A percentile compares a stretch with the other conserved stretches of the same genome.
Evolutionary conservation across 805 yeast species (phyloP).

Genomic region (Wickerhamiella parazyma): DNA sequence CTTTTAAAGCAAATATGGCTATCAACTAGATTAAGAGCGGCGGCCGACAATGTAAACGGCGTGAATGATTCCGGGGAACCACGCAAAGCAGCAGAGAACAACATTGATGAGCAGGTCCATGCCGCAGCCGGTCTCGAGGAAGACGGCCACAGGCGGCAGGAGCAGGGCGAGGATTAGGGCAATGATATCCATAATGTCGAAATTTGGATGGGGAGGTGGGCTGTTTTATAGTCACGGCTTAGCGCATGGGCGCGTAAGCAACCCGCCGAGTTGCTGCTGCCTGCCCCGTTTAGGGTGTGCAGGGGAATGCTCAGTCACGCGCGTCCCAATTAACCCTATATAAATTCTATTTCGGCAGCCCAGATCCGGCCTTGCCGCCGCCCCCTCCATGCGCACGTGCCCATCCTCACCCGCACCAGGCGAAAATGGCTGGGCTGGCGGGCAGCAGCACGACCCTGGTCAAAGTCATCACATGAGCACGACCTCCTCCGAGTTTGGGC

Average conservation of each 20-base stretch:
- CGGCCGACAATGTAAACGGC: constrained; percentile 24
- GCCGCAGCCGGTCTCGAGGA: constrained; percentile 44
- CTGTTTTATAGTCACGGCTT: not conserved
- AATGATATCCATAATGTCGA: constrained; percentile 15
- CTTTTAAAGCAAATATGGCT: not conserved
- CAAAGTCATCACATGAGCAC: constrained; percentile 4
- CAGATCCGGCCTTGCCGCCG: too few species aligned
- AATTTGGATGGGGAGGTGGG: not conserved
- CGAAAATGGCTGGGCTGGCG: too few species aligned
- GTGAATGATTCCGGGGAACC: constrained; percentile 46
- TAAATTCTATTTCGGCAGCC: too few species aligned
- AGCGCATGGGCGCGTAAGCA: not conserved
- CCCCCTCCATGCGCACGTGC: too few species aligned
- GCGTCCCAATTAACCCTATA: too few species aligned
- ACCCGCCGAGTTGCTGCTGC: not conserved
- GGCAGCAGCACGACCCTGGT: too few species aligned
- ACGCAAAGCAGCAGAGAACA: constrained; percentile 56
- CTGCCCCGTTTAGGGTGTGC: not conserved
- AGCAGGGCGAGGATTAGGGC: constrained; percentile 30
- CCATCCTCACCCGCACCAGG: too few species aligned
- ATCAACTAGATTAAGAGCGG: not conserved
- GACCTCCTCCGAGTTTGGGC: constrained; percentile 1
- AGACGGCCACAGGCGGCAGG: constrained; percentile 52
- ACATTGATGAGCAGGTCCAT: constrained; percentile 40
- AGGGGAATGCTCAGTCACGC: not conserved